Evolutionary conservation across 176 grass and related monocot species (phyloP).

Genomic region (Lolium multiflorum): DNA sequence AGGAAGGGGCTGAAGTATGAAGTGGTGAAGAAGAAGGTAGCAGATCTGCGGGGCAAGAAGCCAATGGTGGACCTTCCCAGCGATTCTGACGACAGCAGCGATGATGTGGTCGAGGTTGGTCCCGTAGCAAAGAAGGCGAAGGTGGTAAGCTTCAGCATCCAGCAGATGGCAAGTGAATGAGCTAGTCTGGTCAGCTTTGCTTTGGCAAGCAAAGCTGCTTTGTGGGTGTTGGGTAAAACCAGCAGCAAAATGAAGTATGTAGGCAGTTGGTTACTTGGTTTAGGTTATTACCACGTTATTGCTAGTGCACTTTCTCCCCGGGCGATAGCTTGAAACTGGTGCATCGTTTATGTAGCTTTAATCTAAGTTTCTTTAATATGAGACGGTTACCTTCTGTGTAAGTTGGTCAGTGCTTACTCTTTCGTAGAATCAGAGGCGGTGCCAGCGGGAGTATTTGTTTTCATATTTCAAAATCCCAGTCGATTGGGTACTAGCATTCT

Average conservation of each 20-base stretch:
- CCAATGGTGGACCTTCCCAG: background rate
- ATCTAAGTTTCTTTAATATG: background rate
- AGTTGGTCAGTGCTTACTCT: background rate
- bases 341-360: background rate
- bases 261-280: background rate
- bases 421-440: too few relatives aligned
- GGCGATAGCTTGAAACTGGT: background rate
- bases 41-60: background rate
- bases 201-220: background rate
- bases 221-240: background rate
- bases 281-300: background rate
- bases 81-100: background rate
- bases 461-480: too few relatives aligned
- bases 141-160: background rate
- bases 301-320: background rate
- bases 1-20: slow-evolving; percentile 15
- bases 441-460: too few relatives aligned
- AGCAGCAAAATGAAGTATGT: background rate
- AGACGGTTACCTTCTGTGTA: background rate
- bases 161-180: background rate
- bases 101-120: background rate
- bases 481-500: too few relatives aligned
- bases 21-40: slow-evolving; percentile 1
- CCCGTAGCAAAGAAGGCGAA: background rate
- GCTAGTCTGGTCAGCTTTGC: background rate